Conservation (phyloP, 768 basidiomycete species). For the Mrakia blollopis region DNA sequence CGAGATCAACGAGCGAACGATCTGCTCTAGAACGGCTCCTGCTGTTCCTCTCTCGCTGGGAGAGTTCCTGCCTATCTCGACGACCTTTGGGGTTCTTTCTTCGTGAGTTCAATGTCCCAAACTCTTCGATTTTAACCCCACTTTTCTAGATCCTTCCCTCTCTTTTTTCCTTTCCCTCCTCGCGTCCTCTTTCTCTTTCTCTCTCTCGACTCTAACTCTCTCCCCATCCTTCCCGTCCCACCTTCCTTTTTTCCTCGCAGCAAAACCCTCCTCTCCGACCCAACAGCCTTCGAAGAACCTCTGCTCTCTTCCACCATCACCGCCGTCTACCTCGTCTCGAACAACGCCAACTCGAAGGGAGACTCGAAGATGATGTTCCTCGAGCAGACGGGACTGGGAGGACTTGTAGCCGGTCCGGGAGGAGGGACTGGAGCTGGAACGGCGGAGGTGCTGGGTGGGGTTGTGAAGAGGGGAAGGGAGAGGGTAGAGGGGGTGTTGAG, state of each 20-base stretch:
- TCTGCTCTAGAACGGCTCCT: slow-evolving; percentile 48
- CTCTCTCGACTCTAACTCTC: neutral
- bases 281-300: slow-evolving; percentile 29
- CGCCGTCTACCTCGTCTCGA: slow-evolving; percentile 18
- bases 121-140: too few species aligned
- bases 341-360: neutral
- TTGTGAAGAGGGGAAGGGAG: neutral
- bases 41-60: slow-evolving; percentile 18
- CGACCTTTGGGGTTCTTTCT: slow-evolving; percentile 6
- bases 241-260: neutral
- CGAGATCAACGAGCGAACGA: slow-evolving; percentile 59
- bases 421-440: neutral
- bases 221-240: neutral
- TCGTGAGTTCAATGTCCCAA: slow-evolving; percentile 16
- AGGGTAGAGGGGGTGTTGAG: neutral
- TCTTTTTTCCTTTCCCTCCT: neutral
- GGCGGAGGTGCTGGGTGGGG: neutral
- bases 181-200: neutral
- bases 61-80: neutral
- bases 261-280: slow-evolving; percentile 30
- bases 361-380: slow-evolving; percentile 14
- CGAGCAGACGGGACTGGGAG: slow-evolving; percentile 29
- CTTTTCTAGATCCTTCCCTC: too few species aligned
- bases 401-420: neutral
- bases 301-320: slow-evolving; percentile 17